A percentile compares a stretch with the other conserved stretches of the same genome.
Evolutionary conservation across 2,329 filamentous ascomycete genomes (phyloP).

Genomic region (Pseudogymnoascus sp.): DNA sequence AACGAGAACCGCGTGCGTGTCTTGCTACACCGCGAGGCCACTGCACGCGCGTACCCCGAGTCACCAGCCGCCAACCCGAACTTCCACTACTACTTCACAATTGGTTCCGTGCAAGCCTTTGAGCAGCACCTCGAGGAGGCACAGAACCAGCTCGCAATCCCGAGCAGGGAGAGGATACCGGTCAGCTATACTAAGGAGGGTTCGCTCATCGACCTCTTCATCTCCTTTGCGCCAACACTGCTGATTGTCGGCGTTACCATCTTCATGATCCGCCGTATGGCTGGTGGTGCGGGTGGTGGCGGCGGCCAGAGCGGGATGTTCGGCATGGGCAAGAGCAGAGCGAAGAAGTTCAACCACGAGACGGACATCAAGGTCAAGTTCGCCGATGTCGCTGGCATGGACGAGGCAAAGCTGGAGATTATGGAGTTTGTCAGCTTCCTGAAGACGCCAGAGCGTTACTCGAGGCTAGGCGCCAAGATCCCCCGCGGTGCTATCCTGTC

Average conservation of each 20-base stretch:
- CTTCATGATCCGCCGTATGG: slow-evolving; percentile 70
- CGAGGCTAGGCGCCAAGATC: slow-evolving; percentile 93
- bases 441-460: slow-evolving; percentile 85
- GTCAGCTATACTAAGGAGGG: slow-evolving; percentile 79
- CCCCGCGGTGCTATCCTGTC: slow-evolving; percentile 93
- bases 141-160: slow-evolving; percentile 80
- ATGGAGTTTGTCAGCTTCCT: slow-evolving; percentile 99
- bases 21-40: slow-evolving; percentile 67
- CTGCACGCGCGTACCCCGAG: slow-evolving; percentile 65
- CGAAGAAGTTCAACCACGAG: slow-evolving; percentile 97
- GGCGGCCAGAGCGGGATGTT: slow-evolving; percentile 72
- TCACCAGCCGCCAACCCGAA: slow-evolving; percentile 54
- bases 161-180: slow-evolving; percentile 79
- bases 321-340: slow-evolving; percentile 89
- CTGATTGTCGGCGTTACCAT: slow-evolving; percentile 76
- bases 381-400: slow-evolving; percentile 91
- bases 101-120: slow-evolving; percentile 89
- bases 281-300: slow-evolving; percentile 47
- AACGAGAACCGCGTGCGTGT: slow-evolving; percentile 72
- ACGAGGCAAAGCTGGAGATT: slow-evolving; percentile 95
- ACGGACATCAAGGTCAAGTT: slow-evolving; percentile 96
- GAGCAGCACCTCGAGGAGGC: slow-evolving; percentile 82
- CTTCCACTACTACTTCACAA: slow-evolving; percentile 88
- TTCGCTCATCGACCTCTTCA: slow-evolving; percentile 59
- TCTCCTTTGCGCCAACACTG: slow-evolving; percentile 76